Base-by-base conservation (phyloP, 2,329 filamentous ascomycete genomes). In the Calonectria hongkongensis region DNA sequence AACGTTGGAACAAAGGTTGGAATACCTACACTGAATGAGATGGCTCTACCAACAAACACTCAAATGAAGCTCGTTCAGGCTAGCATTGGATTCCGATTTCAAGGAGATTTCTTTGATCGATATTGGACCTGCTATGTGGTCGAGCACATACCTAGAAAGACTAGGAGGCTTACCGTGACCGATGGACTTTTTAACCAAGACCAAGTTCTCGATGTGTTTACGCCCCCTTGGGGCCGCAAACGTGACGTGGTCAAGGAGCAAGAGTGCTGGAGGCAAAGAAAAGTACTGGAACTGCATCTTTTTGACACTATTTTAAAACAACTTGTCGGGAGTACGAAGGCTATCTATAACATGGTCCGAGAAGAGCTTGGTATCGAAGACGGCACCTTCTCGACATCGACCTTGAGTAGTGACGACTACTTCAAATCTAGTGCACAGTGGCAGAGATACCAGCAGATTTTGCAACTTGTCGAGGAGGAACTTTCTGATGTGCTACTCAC, bases 121-220 rank as follows among this genome's bases (percentile, higher is more conserved):
- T 60, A 60, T 16, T 60, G 54, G 54, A 60, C 54, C n/a, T 60
- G 33, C 15, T 30, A 60, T 18, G 9, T 60, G 5, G 33, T 60
- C 2, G 54, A 60, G 10, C 54, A 60, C 15, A 41, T 60, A 4
- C 54, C 54, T 1, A 16, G 2, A 13, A 58, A 58, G 33, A 41
- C 18, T 12, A 12, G 33, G 9, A 15, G 16, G 6, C n/a, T 58
- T 16, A 15, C n/a, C 10, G 4, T 18, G 5, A 3, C 3, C 2
- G 4, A 41, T 6, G 33, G 12, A 8, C 6, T 25, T 3, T 58
- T 58, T 18, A 12, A 41, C 18, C 1, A 25, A 2, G 4, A 10
- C 2, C 0, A 39, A 2, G 54, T 41, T 8, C 2, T 10, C 2
- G 2, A 9, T 3, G 2, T 28, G 7, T 60, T 41, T 16, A 60